Conservation (phyloP, 2,329 filamentous ascomycete genomes). For the Sphaerulina populicola region DNA sequence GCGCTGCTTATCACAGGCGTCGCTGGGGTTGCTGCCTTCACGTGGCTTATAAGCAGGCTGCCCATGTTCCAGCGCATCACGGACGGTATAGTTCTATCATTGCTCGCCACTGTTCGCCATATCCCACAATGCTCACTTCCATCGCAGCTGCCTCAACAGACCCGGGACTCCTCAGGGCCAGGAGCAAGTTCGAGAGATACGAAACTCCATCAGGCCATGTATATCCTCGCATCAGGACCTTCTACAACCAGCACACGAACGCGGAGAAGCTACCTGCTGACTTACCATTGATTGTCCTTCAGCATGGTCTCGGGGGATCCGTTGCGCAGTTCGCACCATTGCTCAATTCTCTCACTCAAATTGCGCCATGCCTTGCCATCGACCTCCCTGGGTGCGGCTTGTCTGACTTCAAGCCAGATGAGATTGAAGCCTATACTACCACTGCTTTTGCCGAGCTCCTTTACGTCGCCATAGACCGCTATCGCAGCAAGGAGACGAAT, state of each 20-base stretch:
- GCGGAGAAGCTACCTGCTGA: conserved; percentile 67
- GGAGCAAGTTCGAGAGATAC: conserved; percentile 64
- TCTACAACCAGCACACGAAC: conserved; percentile 74
- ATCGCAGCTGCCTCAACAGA: conserved; percentile 45
- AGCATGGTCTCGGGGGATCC: conserved; percentile 90
- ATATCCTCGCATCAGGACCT: conserved; percentile 71
- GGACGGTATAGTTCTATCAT: conserved; percentile 6
- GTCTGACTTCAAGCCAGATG: conserved; percentile 61
- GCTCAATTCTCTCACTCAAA: conserved; percentile 49
- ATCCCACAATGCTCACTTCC: conserved; percentile 5
- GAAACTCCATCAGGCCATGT: conserved; percentile 58
- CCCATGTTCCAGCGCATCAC: conserved; percentile 6
- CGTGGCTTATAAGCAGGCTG: conserved; percentile 3
- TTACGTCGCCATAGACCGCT: conserved; percentile 62
- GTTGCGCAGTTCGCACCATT: conserved; percentile 79
- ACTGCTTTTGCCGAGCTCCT: conserved; percentile 69
- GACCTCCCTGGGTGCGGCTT: conserved; percentile 85
- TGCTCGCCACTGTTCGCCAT: background rate
- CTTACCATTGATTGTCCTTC: conserved; percentile 77
- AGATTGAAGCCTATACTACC: conserved; percentile 71
- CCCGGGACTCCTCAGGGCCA: conserved; percentile 68
- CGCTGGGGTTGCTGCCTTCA: conserved; percentile 4
- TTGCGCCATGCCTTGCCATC: conserved; percentile 76
- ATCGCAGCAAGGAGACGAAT: conserved; percentile 53
- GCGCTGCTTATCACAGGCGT: conserved; percentile 4